These are phyloP conservation scores for Ramularia endophylla DNA, from an alignment of 2,329 filamentous ascomycete genomes.

Conservation along the genomic window DNA sequence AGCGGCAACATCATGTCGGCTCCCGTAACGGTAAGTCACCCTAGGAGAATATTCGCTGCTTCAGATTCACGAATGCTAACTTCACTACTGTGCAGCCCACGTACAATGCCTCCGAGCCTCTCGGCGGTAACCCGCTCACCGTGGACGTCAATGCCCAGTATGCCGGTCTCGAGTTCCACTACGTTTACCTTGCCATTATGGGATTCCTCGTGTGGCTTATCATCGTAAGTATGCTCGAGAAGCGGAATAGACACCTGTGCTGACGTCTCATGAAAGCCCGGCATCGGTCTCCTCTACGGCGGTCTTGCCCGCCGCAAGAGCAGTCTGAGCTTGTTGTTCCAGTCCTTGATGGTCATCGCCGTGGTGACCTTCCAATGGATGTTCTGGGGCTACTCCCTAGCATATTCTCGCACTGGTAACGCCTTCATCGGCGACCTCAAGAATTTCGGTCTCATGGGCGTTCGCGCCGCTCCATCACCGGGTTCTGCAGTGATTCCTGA, in stretches of 20 bases:
- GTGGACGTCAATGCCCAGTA: slow-evolving; percentile 56
- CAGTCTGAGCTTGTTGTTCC: slow-evolving; percentile 56
- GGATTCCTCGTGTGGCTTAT: slow-evolving; percentile 60
- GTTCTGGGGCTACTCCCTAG: slow-evolving; percentile 59
- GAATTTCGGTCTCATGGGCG: slow-evolving; percentile 57
- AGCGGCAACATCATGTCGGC: no score
- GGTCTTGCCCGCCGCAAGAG: slow-evolving; percentile 59
- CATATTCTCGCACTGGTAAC: slow-evolving; percentile 55
- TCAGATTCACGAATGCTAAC: no score
- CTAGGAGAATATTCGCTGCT: no score
- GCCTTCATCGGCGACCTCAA: slow-evolving; percentile 58
- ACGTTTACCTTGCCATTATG: slow-evolving; percentile 55
- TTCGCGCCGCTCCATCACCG: slow-evolving; percentile 55
- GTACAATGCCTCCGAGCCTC: slow-evolving; percentile 40
- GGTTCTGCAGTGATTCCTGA: slow-evolving; percentile 55
- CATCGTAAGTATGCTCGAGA: no score
- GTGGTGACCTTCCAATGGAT: slow-evolving; percentile 57
- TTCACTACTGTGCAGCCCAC: no score
- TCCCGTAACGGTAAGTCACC: no score
- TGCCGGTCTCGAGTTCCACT: slow-evolving; percentile 54
- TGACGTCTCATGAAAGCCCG: no score
- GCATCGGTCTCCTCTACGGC: slow-evolving; percentile 59
- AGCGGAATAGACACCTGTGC: no score
- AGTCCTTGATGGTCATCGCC: slow-evolving; percentile 53
- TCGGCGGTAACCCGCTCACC: slow-evolving; percentile 49